Percentiles rank a stretch among this genome's conserved stretches.
Conservation (phyloP, 441 rosid species). For the Viola pubescens region DNA sequence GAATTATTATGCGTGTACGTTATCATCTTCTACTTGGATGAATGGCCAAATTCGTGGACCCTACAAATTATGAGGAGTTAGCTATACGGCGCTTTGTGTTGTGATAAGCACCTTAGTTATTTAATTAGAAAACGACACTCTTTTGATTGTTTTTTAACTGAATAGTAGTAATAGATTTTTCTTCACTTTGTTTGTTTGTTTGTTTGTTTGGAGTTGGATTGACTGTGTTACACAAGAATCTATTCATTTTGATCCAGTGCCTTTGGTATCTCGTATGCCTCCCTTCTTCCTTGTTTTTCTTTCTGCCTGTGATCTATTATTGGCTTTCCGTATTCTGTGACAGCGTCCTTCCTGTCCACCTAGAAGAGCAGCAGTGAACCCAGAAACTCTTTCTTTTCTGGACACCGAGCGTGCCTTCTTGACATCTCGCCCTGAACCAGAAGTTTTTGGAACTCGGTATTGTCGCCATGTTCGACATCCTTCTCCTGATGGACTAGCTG, state of each 20-base stretch:
- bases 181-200: background rate
- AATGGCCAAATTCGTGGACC: constrained; percentile 13
- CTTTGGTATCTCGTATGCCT: background rate
- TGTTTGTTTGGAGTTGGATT: constrained; percentile 5
- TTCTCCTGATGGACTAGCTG: constrained; percentile 72
- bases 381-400: constrained; percentile 34
- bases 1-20: constrained; percentile 20
- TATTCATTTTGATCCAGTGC: background rate
- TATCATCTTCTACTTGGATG: constrained; percentile 11
- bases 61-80: constrained; percentile 5
- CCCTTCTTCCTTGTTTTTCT: constrained; percentile 2
- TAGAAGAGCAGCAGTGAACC: constrained; percentile 47
- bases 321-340: constrained; percentile 17
- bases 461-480: constrained; percentile 57
- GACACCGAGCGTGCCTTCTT: constrained; percentile 32
- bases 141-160: background rate
- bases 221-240: background rate
- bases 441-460: constrained; percentile 40
- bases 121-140: constrained; percentile 5
- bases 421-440: constrained; percentile 32
- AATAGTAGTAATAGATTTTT: background rate
- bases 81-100: constrained; percentile 12
- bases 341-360: constrained; percentile 51
- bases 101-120: constrained; percentile 18
- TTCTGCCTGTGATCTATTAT: constrained; percentile 14